Percentiles rank a stretch among this genome's conserved stretches.
Conservation (phyloP, 2,329 filamentous ascomycete species). For the Alternaria alternata region DNA sequence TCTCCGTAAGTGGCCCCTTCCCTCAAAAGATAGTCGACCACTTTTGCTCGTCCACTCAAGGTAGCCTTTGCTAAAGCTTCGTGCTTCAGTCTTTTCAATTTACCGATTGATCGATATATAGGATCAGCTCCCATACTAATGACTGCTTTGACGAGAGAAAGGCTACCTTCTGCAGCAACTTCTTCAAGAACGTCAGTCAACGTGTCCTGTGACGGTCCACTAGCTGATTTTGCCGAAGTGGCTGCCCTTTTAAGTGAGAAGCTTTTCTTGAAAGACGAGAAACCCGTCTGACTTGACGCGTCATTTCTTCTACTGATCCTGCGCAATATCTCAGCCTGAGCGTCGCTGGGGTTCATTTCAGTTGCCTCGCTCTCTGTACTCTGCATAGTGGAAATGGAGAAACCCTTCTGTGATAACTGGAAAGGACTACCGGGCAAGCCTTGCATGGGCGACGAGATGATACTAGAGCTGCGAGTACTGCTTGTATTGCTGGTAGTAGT, state of each 20-base stretch:
- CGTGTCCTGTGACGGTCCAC: conserved; percentile 9
- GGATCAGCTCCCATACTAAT: conserved; percentile 21
- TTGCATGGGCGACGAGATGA: conserved; percentile 1
- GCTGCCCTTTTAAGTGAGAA: conserved; percentile 21
- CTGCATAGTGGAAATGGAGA: conserved; percentile 21
- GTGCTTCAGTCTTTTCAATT: conserved; percentile 25
- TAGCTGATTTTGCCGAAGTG: conserved; percentile 9
- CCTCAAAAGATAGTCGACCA: conserved; percentile 24
- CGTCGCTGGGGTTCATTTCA: conserved; percentile 21
- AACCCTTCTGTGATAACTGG: conserved; percentile 10
- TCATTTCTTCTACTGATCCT: conserved; percentile 16
- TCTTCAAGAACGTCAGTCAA: conserved; percentile 26
- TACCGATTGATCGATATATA: conserved; percentile 15
- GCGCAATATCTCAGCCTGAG: conserved; percentile 22
- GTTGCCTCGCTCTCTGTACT: conserved; percentile 15
- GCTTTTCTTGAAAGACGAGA: conserved; percentile 17
- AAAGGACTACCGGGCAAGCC: conserved; percentile 16
- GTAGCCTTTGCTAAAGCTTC: conserved; percentile 29
- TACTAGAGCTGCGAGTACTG: conserved; percentile 13
- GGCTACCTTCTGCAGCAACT: conserved; percentile 22
- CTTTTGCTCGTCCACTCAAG: conserved; percentile 18
- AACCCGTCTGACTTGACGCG: conserved; percentile 11
- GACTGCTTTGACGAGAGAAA: conserved; percentile 23
- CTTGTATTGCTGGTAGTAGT: conserved; percentile 21
- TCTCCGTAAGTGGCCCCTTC: conserved; percentile 28